Base-by-base conservation (phyloP, 371 early-diverging fungal genomes). In the Dinochytrium kinnereticum region DNA sequence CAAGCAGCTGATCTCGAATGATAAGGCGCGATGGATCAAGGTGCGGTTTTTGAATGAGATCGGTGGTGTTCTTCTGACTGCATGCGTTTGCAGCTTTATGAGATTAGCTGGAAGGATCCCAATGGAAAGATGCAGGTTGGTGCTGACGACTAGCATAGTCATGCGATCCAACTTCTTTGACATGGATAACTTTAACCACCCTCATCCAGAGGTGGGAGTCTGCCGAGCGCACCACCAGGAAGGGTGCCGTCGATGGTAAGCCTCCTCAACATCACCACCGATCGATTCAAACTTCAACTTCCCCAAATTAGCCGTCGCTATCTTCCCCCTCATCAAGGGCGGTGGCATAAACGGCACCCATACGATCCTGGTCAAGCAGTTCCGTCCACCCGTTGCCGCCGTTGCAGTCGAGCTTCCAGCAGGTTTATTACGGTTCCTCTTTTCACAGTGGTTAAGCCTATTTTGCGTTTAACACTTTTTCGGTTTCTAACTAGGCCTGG, bases 311-410 rank as follows among this genome's bases (percentile, higher is more conserved):
- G 57, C 57, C 24, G 57, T 55, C 15, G 57, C 57, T 10, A 55
- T 55, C 26, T 55, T 55, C 57, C 57, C 57, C 57, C 5, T 55
- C 24, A 55, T 55, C 24, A 55, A 55, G 24, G 57, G 57, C 30
- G 57, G 57, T 5, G 57, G 57, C 7, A 24, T 19, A 10, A 5
- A 19, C 5, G 57, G 30, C 10, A 30, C 57, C 24, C 57, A 26
- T 26, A 72, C 49, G 7, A 26, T 73, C 1, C 64, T 73, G 13
- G 74, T 70, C 1, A 38, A 40, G 39, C 74, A 73, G 51, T 73
- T 50, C 51, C 5, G 74, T 17, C 74, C 74, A 19, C 74, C 74
- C 1, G 70, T 73, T 13, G 39, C 31, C 3, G 59, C 51, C 31
- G 53, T 36, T 34, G 65, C 38, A 2, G 69, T 68, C 34, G 74